A percentile compares a stretch with the other conserved stretches of the same genome.
These are phyloP conservation scores for Malus hybrid DNA, from an alignment of 331 rosid genomes.

Conservation along the genomic window DNA sequence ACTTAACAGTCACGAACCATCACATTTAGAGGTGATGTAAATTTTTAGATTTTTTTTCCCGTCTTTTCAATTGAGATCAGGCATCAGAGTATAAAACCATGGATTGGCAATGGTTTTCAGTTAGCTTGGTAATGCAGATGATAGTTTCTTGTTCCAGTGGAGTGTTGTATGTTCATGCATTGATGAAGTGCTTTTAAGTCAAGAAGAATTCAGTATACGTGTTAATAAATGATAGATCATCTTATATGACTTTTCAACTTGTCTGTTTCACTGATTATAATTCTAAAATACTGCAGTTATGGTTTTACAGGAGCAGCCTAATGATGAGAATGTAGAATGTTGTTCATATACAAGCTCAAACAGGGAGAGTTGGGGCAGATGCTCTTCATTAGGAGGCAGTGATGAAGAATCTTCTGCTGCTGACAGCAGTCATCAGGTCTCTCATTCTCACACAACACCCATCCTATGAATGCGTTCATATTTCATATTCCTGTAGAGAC, in stretches of 20 bases:
- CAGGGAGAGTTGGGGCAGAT: slow-evolving; percentile 99
- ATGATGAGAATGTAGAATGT: slow-evolving; percentile 72
- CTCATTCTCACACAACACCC: slow-evolving; percentile 8
- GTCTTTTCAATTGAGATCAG: background rate
- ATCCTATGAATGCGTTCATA: background rate
- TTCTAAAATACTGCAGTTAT: slow-evolving; percentile 14
- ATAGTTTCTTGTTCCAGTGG: background rate
- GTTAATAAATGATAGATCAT: background rate
- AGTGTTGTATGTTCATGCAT: background rate
- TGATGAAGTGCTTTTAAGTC: background rate
- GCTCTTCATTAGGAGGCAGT: slow-evolving; percentile 96
- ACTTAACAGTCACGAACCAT: slow-evolving; percentile 34
- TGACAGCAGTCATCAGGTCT: slow-evolving; percentile 58
- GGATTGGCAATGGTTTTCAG: background rate
- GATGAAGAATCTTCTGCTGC: slow-evolving; percentile 77
- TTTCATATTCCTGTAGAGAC: background rate
- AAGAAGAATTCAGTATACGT: background rate
- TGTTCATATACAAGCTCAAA: slow-evolving; percentile 92
- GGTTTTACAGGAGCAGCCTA: slow-evolving; percentile 60
- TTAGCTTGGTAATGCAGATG: background rate
- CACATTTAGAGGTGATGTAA: slow-evolving; percentile 56
- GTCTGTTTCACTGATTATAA: slow-evolving; percentile 7
- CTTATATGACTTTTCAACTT: background rate
- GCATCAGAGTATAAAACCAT: background rate
- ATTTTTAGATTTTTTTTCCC: background rate